Percentiles rank a stretch among this genome's conserved stretches.
Evolutionary conservation across 1,139 yeast species (phyloP).

Genomic region (Yamadazyma taylorii): DNA sequence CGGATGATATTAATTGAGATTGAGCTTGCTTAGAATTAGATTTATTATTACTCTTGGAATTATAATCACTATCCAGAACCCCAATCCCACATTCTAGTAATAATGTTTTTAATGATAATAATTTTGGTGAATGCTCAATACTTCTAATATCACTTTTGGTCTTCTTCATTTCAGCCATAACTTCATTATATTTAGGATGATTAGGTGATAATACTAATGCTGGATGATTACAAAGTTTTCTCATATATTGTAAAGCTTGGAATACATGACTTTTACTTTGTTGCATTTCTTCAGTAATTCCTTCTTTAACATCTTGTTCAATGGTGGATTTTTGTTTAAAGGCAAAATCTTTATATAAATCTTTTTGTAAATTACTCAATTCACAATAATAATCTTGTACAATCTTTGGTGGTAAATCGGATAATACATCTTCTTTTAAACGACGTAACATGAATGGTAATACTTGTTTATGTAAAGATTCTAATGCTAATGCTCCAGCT

Average conservation of each 20-base stretch:
- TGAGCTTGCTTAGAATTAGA: conserved; percentile 29
- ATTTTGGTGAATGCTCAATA: conserved; percentile 87
- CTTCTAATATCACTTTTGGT: conserved; percentile 64
- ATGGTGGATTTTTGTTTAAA: conserved; percentile 77
- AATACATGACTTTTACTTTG: conserved; percentile 86
- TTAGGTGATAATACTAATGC: conserved; percentile 82
- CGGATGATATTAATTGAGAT: conserved; percentile 44
- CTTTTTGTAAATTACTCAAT: conserved; percentile 84
- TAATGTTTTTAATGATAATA: conserved; percentile 77
- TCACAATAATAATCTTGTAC: conserved; percentile 98
- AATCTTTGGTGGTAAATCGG: conserved; percentile 96
- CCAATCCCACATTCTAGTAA: conserved; percentile 96
- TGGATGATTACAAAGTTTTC: conserved; percentile 96
- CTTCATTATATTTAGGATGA: conserved; percentile 81
- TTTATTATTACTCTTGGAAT: conserved; percentile 27
- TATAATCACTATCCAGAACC: conserved; percentile 46
- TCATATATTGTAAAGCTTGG: conserved; percentile 97
- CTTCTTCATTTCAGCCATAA: conserved; percentile 55
- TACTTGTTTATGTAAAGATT: conserved; percentile 94
- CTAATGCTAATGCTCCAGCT: conserved; percentile 93
- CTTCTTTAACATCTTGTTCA: conserved; percentile 55
- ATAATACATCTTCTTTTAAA: conserved; percentile 91
- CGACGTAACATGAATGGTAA: conserved; percentile 95
- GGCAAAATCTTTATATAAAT: conserved; percentile 88
- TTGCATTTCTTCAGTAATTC: conserved; percentile 36